Base-by-base conservation (phyloP, 805 yeast species). In the Sungouiella thailandica region DNA sequence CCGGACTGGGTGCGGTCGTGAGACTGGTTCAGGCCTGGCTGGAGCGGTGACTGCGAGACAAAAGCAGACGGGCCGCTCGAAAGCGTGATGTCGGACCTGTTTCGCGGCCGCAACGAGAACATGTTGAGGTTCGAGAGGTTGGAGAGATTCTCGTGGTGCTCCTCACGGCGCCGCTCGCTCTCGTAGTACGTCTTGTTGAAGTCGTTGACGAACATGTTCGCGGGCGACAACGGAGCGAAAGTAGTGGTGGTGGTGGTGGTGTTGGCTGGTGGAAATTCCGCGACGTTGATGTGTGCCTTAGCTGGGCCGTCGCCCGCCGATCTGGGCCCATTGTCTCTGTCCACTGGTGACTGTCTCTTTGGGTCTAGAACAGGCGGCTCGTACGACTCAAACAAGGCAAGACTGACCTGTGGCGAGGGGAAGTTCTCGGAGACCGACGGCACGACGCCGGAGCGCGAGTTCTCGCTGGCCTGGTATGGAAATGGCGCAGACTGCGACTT, bases 331-430 rank as follows among this genome's bases (percentile, higher is more conserved):
- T n/a, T n/a, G n/a, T n/a, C n/a, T n/a, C n/a, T n/a, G n/a, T n/a
- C n/a, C n/a, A n/a, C n/a, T n/a, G n/a, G n/a, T 7, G 8, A 7
- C 22, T 19, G 22, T 19, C 9, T 19, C 22, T 19, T 19, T 7
- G 22, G 22, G 9, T 19, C 22, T 7, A 19, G 22, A 19, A 19
- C 9, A 7, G 7, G 22, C 8, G 7, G 22, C 9, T 7, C 8
- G 8, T 19, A 9, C 8, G 8, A 7, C 22, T 19, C 22, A 19
- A 19, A 19, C 8, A 36, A 29, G 12, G 34, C 25, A 12, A 35
- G 29, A 23, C 30, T 28, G 18, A 62, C 59, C 40, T 62, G 68
- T 2, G 68, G 68, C 1, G 68, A 63, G 1, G 69, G 68, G n/a
- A 62, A 46, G 7, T 55, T 32, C 10, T 53, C 67, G 2, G 66